A percentile compares a stretch with the other conserved stretches of the same genome.
These are phyloP conservation scores for Colletotrichum nymphaeae DNA, from an alignment of 2,329 filamentous ascomycete species.

Conservation along the genomic window DNA sequence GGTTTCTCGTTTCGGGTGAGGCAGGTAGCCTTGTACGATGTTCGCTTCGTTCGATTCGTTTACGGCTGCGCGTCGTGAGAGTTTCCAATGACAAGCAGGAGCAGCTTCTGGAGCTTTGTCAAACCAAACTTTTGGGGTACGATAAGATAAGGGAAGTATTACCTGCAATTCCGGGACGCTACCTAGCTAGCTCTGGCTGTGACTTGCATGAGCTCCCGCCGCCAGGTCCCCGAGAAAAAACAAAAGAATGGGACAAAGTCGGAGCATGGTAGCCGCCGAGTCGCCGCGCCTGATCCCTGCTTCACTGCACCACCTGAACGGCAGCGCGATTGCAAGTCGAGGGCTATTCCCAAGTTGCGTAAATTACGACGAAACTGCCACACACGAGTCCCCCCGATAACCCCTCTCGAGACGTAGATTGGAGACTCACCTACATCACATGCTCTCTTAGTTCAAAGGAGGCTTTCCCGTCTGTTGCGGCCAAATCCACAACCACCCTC, in stretches of 20 bases:
- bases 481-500: neutral
- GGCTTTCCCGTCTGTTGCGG: neutral
- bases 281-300: constrained; percentile 21
- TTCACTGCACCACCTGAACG: neutral
- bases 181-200: neutral
- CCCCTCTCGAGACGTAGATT: neutral
- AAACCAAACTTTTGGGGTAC: neutral
- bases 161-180: neutral
- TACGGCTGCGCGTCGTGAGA: neutral
- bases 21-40: neutral
- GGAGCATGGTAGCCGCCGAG: constrained; percentile 19
- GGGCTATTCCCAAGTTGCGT: neutral
- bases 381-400: neutral
- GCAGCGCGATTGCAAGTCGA: neutral
- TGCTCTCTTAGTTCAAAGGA: neutral
- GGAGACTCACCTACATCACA: neutral
- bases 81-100: neutral
- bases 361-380: neutral
- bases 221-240: neutral
- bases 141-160: constrained; percentile 25
- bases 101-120: constrained; percentile 14
- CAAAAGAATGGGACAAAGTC: neutral
- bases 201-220: neutral
- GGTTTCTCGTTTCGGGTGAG: neutral
- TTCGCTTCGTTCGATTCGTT: neutral